Percentiles rank a stretch among this genome's conserved stretches.
These are phyloP conservation scores for Tuber microsphaerosporum DNA, from an alignment of 495 filamentous ascomycete genomes.

Conservation along the genomic window DNA sequence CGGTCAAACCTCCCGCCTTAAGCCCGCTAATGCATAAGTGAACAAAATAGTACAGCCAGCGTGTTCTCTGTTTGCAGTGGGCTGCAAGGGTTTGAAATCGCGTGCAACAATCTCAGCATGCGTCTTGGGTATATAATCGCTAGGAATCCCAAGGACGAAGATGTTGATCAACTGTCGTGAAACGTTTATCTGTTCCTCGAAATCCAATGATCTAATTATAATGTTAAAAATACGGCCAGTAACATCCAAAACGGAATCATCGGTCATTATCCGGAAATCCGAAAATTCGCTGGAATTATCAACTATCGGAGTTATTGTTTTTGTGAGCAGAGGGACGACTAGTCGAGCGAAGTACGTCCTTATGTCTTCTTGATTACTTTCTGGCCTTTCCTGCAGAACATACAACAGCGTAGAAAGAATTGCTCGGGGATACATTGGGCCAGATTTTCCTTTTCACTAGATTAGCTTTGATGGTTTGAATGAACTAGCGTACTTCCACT, in stretches of 20 bases:
- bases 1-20: conserved; percentile 46
- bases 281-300: conserved; percentile 40
- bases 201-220: conserved; percentile 52
- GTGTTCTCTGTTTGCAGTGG: conserved; percentile 42
- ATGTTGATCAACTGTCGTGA: conserved; percentile 54
- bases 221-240: conserved; percentile 59
- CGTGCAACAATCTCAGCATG: conserved; percentile 21
- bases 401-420: conserved; percentile 61
- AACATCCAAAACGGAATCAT: conserved; percentile 54
- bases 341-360: conserved; percentile 57
- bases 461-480: conserved; percentile 34
- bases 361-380: conserved; percentile 48
- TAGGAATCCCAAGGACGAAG: conserved; percentile 44
- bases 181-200: conserved; percentile 52
- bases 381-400: conserved; percentile 52
- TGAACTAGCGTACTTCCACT: conserved; percentile 23
- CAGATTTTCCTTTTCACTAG: conserved; percentile 22
- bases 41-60: conserved; percentile 54
- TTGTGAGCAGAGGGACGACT: conserved; percentile 50
- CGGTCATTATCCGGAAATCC: conserved; percentile 47
- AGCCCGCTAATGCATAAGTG: conserved; percentile 55
- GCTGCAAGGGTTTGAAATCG: conserved; percentile 28
- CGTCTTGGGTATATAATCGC: conserved; percentile 17
- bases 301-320: conserved; percentile 45
- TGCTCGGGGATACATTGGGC: conserved; percentile 51